phyloP scores from a whole-genome alignment of 768 basidiomycete species.

The Rhizopogon vinicolor region DNA sequence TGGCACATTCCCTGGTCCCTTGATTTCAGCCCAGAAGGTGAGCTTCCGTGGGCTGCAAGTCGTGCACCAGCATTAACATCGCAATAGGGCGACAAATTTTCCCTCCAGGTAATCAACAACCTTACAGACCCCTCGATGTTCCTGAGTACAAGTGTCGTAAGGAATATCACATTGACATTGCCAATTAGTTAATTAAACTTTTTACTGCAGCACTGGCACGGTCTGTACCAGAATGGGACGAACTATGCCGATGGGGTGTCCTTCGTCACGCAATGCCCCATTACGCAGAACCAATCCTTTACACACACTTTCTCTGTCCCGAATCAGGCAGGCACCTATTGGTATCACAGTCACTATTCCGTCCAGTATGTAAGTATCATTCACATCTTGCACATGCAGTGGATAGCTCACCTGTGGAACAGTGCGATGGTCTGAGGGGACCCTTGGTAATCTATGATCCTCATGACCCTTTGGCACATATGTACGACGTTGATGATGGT shows the following conservation, averaged over 20 bases:
- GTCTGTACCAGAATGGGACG: too few species aligned
- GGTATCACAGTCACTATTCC: too few species aligned
- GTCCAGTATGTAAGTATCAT: slow-evolving; percentile 17
- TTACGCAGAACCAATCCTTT: slow-evolving; percentile 21
- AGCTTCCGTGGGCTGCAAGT: background rate
- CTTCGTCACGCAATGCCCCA: slow-evolving; percentile 41
- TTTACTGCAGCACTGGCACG: too few species aligned
- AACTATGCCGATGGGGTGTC: slow-evolving; percentile 23
- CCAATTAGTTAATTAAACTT: too few species aligned
- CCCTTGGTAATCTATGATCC: too few species aligned
- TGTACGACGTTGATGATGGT: slow-evolving; percentile 48
- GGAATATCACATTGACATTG: too few species aligned
- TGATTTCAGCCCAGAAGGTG: too few species aligned
- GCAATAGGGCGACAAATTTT: slow-evolving; percentile 21
- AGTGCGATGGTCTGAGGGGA: slow-evolving; percentile 13
- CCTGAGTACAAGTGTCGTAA: slow-evolving; percentile 35
- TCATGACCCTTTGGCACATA: background rate
- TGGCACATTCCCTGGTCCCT: too few species aligned
- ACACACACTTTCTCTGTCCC: too few species aligned
- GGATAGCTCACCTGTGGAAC: slow-evolving; percentile 16
- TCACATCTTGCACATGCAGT: slow-evolving; percentile 21
- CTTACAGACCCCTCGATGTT: slow-evolving; percentile 44
- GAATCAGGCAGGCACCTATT: too few species aligned
- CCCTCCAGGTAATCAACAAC: slow-evolving; percentile 30
- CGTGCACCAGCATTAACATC: background rate